A percentile compares a stretch with the other conserved stretches of the same genome.
Evolutionary conservation across 2,329 filamentous ascomycete genomes (phyloP).

Genomic region (Aspergillus sp.): DNA sequence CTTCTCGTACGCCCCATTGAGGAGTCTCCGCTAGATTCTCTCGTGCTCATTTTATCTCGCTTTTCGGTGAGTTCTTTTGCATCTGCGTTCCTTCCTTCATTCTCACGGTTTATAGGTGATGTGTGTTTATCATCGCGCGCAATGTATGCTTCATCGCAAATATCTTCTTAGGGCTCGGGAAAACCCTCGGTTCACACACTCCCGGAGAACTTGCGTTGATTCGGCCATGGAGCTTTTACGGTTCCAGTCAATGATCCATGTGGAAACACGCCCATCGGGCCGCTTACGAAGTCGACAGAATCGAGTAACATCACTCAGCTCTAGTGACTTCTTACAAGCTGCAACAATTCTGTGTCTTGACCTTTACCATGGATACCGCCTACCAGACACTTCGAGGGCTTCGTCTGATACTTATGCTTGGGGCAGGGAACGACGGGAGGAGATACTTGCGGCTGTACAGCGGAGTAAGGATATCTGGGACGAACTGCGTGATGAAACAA

Average conservation of each 20-base stretch:
- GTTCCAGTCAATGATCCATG: slow-evolving; percentile 73
- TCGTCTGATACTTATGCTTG: slow-evolving; percentile 48
- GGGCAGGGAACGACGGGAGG: slow-evolving; percentile 55
- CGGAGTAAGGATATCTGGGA: slow-evolving; percentile 78
- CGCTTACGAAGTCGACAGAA: slow-evolving; percentile 72
- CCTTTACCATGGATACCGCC: slow-evolving; percentile 61
- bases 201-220: slow-evolving; percentile 79
- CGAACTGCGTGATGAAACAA: slow-evolving; percentile 70
- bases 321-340: slow-evolving; percentile 81
- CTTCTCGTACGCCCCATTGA: slow-evolving; percentile 74
- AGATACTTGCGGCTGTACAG: slow-evolving; percentile 76
- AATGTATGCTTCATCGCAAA: slow-evolving; percentile 85
- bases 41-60: slow-evolving; percentile 71
- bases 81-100: neutral
- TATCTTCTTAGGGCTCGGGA: slow-evolving; percentile 77
- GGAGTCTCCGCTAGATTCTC: slow-evolving; percentile 69
- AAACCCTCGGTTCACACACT: slow-evolving; percentile 80
- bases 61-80: slow-evolving; percentile 56
- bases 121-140: slow-evolving; percentile 81
- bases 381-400: slow-evolving; percentile 31
- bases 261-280: slow-evolving; percentile 71
- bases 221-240: slow-evolving; percentile 78
- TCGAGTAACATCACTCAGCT: slow-evolving; percentile 76
- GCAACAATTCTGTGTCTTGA: slow-evolving; percentile 84
- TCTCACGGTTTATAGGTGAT: slow-evolving; percentile 54